Evolutionary conservation across 441 rosid species (phyloP), one percentile per base, ranked within the genome.

Genomic region (Mallotus repandus): DNA sequence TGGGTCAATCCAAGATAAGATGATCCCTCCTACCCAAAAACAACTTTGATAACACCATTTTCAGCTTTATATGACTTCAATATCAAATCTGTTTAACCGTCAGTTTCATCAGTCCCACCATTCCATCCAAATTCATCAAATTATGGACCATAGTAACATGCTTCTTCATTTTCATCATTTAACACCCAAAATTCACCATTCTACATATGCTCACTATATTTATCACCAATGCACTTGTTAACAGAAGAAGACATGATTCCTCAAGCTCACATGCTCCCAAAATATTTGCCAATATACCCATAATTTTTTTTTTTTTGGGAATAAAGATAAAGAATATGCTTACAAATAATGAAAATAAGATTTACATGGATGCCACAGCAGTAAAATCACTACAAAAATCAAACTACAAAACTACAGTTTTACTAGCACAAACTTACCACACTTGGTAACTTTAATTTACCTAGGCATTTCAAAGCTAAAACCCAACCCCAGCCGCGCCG

Each of bases 401-500:
- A 43, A 8, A 43, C 46, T 70, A 62, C 67, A 76, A 72, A 72
- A 57, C 22, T 50, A 69, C 53, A 38, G 35, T 21, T 58, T 69
- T 15, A 46, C 66, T 61, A 63, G 49, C 69, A 81, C 84, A 60
- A 70, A 75, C 81, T 80, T 71, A 89, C 78, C 79, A 57, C 77
- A 53, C 68, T 5, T n/a, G 22, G 54, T 71, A 77, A n/a, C n/a
- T n/a, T n/a, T n/a, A n/a, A 25, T 25, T 25, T 25, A 25, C 29
- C 29, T 25, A 25, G 29, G 29, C 29, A n/a, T 29, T 6, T 12
- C 13, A 15, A 32, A 11, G 7, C 49, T 32, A 63, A 61, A 48
- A 25, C 52, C 75, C 94, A 69, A 90, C 87, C 62, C 93, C 92
- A 75, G 94, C 88, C 61, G 84, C 90, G 77, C 95, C 88, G 74